Evolutionary conservation across 352 stramenopile genomes (phyloP).

Genomic region (Phytophthora crassamura): DNA sequence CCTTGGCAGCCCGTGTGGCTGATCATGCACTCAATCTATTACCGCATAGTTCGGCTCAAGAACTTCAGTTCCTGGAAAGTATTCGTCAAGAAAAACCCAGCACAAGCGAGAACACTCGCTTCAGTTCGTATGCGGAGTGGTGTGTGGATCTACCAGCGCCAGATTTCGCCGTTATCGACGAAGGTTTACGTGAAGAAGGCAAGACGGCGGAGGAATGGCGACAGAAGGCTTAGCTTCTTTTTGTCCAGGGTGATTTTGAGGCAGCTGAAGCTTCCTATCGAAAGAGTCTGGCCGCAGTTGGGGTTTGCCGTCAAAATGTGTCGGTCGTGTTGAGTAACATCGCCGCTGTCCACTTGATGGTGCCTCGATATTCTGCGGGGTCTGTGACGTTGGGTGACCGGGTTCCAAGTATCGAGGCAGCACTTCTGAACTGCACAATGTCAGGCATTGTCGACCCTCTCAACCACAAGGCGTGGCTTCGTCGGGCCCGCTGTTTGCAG

Average conservation of each 20-base stretch:
- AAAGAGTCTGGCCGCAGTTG: constrained; percentile 12
- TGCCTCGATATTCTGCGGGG: background rate
- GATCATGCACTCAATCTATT: background rate
- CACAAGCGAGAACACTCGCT: background rate
- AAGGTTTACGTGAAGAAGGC: background rate
- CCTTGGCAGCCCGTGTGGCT: constrained; percentile 6
- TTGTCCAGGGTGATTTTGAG: constrained; percentile 1
- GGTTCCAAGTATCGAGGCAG: constrained; percentile 9
- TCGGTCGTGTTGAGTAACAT: constrained; percentile 39
- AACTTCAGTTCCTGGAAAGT: constrained; percentile 20
- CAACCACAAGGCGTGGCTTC: constrained; percentile 38
- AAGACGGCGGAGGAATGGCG: constrained; percentile 20
- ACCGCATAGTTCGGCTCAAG: constrained; percentile 1
- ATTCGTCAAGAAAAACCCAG: background rate
- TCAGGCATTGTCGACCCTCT: constrained; percentile 36
- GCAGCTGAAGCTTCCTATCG: constrained; percentile 24
- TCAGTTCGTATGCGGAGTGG: constrained; percentile 27
- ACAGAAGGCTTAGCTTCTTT: too few species aligned
- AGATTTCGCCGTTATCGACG: background rate
- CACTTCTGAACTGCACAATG: constrained; percentile 34
- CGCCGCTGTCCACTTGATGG: constrained; percentile 26
- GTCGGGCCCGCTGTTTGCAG: constrained; percentile 28
- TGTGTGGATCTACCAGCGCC: constrained; percentile 11
- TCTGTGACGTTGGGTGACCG: background rate
- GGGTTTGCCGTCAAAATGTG: constrained; percentile 1